Percentiles rank a stretch among this genome's conserved stretches.
Evolutionary conservation across 2,329 filamentous ascomycete genomes (phyloP).

Genomic region (Aspergillus texensis): DNA sequence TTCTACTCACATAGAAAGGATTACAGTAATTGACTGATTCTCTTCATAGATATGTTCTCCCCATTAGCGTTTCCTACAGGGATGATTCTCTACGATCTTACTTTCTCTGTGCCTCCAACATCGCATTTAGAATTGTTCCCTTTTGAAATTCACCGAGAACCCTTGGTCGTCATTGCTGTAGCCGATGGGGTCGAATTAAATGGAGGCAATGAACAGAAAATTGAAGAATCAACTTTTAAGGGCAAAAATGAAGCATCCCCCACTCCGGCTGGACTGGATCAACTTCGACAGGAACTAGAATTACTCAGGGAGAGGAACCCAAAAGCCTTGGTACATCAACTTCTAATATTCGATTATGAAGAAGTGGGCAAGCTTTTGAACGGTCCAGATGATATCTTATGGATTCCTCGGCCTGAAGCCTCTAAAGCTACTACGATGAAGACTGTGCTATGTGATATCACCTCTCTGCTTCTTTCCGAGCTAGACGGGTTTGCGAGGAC

Average conservation of each 20-base stretch:
- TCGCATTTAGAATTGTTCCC: conserved; percentile 80
- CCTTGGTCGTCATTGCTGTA: conserved; percentile 79
- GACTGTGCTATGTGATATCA: conserved; percentile 78
- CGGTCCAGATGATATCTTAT: conserved; percentile 65
- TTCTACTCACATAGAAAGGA: background rate
- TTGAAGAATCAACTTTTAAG: conserved; percentile 14
- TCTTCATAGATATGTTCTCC: conserved; percentile 79
- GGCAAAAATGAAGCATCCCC: conserved; percentile 35
- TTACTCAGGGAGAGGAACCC: conserved; percentile 72
- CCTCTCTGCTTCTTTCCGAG: conserved; percentile 72
- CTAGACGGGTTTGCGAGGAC: conserved; percentile 74
- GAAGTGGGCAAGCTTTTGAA: conserved; percentile 57
- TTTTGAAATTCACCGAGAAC: conserved; percentile 88
- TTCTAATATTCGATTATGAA: conserved; percentile 77
- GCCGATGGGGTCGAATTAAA: conserved; percentile 76
- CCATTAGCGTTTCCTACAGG: conserved; percentile 85
- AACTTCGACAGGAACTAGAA: conserved; percentile 65
- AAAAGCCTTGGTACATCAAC: conserved; percentile 74
- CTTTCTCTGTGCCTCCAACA: conserved; percentile 75
- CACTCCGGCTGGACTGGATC: conserved; percentile 38
- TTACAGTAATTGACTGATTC: conserved; percentile 25
- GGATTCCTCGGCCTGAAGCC: conserved; percentile 68
- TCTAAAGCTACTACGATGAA: conserved; percentile 79
- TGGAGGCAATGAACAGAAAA: conserved; percentile 26
- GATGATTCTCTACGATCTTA: conserved; percentile 84